Conservation (phyloP, 345 rosid genomes). For the Durio zibethinus region DNA sequence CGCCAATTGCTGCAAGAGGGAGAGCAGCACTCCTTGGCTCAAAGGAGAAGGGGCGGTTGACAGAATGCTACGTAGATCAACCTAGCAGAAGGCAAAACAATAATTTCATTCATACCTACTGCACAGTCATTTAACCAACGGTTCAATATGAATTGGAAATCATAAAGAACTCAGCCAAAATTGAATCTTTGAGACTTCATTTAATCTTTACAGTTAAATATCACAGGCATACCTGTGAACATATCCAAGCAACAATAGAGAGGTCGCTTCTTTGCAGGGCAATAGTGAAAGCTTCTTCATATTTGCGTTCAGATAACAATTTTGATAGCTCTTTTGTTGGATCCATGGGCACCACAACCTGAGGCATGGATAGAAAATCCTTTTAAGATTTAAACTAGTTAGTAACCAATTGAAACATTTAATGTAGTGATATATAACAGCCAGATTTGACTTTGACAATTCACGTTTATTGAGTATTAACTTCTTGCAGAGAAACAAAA, state of each 20-base stretch:
- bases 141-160: too few relatives aligned
- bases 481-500: background rate
- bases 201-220: background rate
- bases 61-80: constrained; percentile 57
- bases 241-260: constrained; percentile 80
- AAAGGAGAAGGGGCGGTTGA: constrained; percentile 55
- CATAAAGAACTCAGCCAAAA: background rate
- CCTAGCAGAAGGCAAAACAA: constrained; percentile 34
- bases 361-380: constrained; percentile 15
- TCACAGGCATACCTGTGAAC: constrained; percentile 61
- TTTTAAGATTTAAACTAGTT: constrained; percentile 1
- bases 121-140: background rate
- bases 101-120: background rate
- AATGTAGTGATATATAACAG: background rate
- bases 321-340: constrained; percentile 67
- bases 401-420: background rate
- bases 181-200: background rate
- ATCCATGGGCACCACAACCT: constrained; percentile 68
- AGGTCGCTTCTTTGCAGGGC: constrained; percentile 85
- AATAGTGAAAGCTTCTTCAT: constrained; percentile 69
- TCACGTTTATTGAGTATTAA: background rate
- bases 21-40: constrained; percentile 85
- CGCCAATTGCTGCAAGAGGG: constrained; percentile 82
- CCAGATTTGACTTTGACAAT: background rate
- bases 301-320: constrained; percentile 64